These are phyloP conservation scores for Leersia perrieri DNA, from an alignment of 176 grass and related monocot species.

Conservation along the genomic window DNA sequence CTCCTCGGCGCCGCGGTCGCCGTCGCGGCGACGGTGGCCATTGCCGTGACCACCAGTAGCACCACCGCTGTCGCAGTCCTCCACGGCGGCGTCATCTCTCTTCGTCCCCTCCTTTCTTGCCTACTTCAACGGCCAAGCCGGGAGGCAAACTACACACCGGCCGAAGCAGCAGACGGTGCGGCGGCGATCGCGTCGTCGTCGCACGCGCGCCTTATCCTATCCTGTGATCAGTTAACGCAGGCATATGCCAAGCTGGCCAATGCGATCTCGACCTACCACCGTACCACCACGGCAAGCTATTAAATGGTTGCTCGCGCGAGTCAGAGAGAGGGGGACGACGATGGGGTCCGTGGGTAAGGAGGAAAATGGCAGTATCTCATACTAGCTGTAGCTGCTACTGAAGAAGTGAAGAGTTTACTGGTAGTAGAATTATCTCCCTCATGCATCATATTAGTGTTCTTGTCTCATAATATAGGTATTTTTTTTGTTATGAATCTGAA, in stretches of 20 bases:
- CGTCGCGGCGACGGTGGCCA: neutral
- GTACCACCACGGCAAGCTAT: neutral
- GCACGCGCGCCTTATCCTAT: neutral
- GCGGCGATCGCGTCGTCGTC: too few species aligned
- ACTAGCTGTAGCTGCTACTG: too few species aligned
- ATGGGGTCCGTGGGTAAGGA: neutral
- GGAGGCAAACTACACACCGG: neutral
- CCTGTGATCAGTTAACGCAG: neutral
- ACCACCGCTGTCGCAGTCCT: neutral
- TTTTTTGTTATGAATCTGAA: too few species aligned
- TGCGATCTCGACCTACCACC: neutral
- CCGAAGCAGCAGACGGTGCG: too few species aligned
- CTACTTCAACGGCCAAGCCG: too few species aligned
- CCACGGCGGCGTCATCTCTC: neutral
- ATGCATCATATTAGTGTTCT: too few species aligned
- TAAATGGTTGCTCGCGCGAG: neutral
- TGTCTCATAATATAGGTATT: too few species aligned
- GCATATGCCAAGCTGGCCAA: neutral
- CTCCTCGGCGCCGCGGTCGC: slow-evolving; percentile 30
- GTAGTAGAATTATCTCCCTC: too few species aligned
- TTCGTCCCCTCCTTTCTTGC: neutral
- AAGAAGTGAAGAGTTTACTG: too few species aligned
- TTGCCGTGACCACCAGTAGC: neutral
- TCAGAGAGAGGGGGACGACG: neutral
- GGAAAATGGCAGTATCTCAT: too few species aligned